Conservation (phyloP, 495 filamentous ascomycete genomes). For the Parathielavia appendiculata region DNA sequence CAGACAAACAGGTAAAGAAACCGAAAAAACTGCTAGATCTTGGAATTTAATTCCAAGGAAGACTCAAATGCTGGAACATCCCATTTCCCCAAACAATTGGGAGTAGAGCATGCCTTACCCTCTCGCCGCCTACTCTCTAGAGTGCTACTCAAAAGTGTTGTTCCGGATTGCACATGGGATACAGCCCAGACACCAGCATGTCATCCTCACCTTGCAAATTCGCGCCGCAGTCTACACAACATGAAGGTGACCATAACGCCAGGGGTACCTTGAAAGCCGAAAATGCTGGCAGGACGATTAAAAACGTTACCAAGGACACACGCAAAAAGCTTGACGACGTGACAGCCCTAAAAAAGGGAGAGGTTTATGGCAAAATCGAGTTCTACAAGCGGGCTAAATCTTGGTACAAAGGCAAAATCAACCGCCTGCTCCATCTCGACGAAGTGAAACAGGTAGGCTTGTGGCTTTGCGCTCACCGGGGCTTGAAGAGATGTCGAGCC, state of each 20-base stretch:
- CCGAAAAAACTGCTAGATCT: too few species aligned
- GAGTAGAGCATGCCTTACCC: too few species aligned
- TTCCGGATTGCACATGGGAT: background rate
- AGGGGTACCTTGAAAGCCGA: background rate
- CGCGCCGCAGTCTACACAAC: conserved; percentile 15
- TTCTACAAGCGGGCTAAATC: conserved; percentile 25
- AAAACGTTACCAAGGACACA: conserved; percentile 19
- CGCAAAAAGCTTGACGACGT: conserved; percentile 23
- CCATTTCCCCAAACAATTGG: too few species aligned
- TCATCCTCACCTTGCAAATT: conserved; percentile 12
- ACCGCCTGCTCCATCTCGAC: conserved; percentile 19
- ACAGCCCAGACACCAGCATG: too few species aligned
- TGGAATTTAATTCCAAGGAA: too few species aligned
- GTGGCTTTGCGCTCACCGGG: background rate
- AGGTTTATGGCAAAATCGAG: conserved; percentile 20
- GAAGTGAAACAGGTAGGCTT: conserved; percentile 8
- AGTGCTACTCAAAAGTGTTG: too few species aligned
- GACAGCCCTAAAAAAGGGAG: conserved; percentile 18
- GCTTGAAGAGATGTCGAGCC: background rate
- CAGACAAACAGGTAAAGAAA: too few species aligned
- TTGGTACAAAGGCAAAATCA: conserved; percentile 34
- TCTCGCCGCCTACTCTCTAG: too few species aligned
- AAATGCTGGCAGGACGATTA: background rate
- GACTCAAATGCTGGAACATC: too few species aligned
- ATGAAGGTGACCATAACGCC: conserved; percentile 17